These are phyloP conservation scores for Penicillium antarcticum DNA, from an alignment of 495 filamentous ascomycete genomes.

Conservation along the genomic window DNA sequence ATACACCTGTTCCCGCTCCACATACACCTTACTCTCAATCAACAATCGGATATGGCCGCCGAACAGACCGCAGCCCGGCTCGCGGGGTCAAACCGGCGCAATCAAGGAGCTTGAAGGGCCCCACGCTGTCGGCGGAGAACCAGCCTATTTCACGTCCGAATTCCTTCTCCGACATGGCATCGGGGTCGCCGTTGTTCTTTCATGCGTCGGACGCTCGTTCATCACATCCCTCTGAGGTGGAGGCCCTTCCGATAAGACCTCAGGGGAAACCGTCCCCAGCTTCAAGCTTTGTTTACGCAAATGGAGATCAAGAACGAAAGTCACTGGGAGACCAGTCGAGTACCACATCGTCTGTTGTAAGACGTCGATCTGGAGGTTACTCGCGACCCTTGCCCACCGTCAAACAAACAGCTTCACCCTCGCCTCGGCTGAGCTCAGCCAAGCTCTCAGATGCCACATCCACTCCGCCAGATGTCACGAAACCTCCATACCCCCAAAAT, in stretches of 20 bases:
- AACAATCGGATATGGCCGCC: constrained; percentile 26
- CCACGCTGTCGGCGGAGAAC: constrained; percentile 32
- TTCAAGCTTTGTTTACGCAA: constrained; percentile 58
- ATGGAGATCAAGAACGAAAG: constrained; percentile 43
- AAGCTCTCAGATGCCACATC: constrained; percentile 27
- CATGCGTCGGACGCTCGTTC: constrained; percentile 68
- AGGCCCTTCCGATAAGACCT: constrained; percentile 22
- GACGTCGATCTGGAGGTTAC: constrained; percentile 37
- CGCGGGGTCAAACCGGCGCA: constrained; percentile 33
- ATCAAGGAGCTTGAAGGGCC: constrained; percentile 30
- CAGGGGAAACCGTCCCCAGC: constrained; percentile 29
- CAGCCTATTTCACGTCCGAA: constrained; percentile 27
- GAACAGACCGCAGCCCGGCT: constrained; percentile 38
- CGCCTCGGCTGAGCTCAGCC: constrained; percentile 41
- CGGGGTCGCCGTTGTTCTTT: constrained; percentile 64
- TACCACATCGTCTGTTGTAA: constrained; percentile 11
- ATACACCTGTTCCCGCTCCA: constrained; percentile 43
- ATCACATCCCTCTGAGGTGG: constrained; percentile 24
- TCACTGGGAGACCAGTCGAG: constrained; percentile 19
- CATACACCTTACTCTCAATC: constrained; percentile 31
- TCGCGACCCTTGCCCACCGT: constrained; percentile 28
- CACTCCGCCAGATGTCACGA: constrained; percentile 24
- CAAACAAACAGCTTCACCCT: constrained; percentile 32
- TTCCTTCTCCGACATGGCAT: constrained; percentile 28
- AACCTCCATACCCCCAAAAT: neutral